Evolutionary conservation across 1,139 yeast species (phyloP).

Genomic region (Blastobotrys malaysiensis): DNA sequence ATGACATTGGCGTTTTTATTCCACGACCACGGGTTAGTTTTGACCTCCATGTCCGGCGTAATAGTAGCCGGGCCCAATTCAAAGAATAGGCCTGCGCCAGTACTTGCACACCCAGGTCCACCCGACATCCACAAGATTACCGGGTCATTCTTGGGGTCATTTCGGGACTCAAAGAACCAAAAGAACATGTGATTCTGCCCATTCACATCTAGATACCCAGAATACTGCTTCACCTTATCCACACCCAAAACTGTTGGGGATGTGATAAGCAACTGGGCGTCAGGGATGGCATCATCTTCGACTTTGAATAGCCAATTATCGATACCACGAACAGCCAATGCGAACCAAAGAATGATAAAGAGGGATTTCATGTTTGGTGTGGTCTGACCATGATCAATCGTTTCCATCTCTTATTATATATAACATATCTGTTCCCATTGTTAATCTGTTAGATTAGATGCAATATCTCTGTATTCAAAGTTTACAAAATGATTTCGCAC

Average conservation of each 20-base stretch:
- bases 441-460: background rate
- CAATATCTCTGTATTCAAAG: too few species aligned
- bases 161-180: conserved; percentile 88
- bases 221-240: conserved; percentile 34
- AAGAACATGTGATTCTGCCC: conserved; percentile 79
- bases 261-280: background rate
- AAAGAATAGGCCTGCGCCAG: conserved; percentile 83
- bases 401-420: background rate
- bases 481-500: too few species aligned
- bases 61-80: conserved; percentile 86
- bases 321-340: background rate
- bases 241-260: conserved; percentile 27
- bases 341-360: background rate
- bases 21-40: conserved; percentile 78
- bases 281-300: background rate
- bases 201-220: conserved; percentile 45
- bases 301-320: background rate
- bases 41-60: conserved; percentile 59
- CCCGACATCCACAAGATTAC: conserved; percentile 85
- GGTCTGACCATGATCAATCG: background rate
- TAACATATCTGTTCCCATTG: background rate
- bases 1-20: conserved; percentile 84
- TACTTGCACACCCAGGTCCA: conserved; percentile 87
- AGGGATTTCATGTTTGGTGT: background rate
- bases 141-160: conserved; percentile 82